Base-by-base conservation (phyloP, 805 yeast species). In the Teunomyces gatunensis region DNA sequence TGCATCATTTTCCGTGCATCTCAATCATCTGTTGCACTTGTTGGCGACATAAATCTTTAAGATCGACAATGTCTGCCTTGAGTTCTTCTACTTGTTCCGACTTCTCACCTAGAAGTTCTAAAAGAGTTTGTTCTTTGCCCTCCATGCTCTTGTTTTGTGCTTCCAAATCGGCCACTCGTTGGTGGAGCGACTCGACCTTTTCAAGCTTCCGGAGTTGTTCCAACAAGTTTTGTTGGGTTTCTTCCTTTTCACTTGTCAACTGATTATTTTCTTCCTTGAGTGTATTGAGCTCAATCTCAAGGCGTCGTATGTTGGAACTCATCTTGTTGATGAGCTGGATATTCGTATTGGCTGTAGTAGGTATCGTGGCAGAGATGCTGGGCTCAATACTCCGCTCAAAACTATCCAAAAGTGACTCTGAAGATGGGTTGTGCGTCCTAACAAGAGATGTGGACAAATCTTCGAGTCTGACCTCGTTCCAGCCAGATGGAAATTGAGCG, bases 1-100 rank as follows among this genome's bases (percentile, higher is more conserved):
- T 17, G 7, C 18, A n/a, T 20, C 20, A 28, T 27, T 42, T 36
- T 13, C 23, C 51, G 10, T 48, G 51, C 39, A 48, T 40, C 32
- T 45, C 51, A 39, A 89, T 83, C 80, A 92, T 77, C 54, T 91
- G 94, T 63, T 88, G 95, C 39, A 92, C 91, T 65, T 92, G 99
- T 52, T 79, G 79, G 51, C 81, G 77, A 64, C 89, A 78, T 72
- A 94, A 73, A 41, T 88, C 95, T 66, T 94, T 94, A 65, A 92
- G 74, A 65, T 94, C 99, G 4, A 74, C 77, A 13, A 94, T 92
- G 60, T 94, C 99, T 6, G 95, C 96, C 54, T 76, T 78, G 40
- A 94, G 74, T 64, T 94, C 99, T 47, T 83, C 87, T 4, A 88
- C 92, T 52, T 74, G 77, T 62, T 95, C 99, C 5, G 89, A 77